A percentile compares a stretch with the other conserved stretches of the same genome.
Evolutionary conservation across 305 asterid genomes (phyloP).

Genomic region (Solanum chacoense): DNA sequence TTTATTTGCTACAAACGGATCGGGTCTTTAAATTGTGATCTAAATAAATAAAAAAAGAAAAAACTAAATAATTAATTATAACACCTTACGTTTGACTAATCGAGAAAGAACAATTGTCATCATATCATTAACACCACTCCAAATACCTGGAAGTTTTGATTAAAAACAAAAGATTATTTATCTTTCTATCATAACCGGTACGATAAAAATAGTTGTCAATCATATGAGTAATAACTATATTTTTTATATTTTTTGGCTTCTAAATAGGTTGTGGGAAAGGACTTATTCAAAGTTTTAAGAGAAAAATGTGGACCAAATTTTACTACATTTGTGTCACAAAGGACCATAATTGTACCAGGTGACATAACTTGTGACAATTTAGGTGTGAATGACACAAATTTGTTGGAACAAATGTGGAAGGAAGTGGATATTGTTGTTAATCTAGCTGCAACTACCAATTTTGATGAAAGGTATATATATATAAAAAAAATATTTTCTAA

Average conservation of each 20-base stretch:
- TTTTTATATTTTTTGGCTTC: background rate
- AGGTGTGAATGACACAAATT: conserved; percentile 33
- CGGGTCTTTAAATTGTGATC: background rate
- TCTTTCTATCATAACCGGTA: background rate
- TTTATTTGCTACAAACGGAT: background rate
- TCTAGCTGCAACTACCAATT: conserved; percentile 43
- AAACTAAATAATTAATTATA: too few relatives aligned
- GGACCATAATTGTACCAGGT: conserved; percentile 37
- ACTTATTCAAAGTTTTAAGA: conserved; percentile 48
- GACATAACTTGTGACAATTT: conserved; percentile 45
- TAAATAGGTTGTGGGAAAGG: conserved; percentile 42
- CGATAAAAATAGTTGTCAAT: background rate
- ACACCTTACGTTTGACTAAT: background rate
- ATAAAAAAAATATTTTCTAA: background rate
- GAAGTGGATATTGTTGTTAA: conserved; percentile 37
- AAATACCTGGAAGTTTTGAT: background rate
- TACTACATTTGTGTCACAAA: conserved; percentile 24
- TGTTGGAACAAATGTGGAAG: conserved; percentile 32
- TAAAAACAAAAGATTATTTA: background rate
- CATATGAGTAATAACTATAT: background rate
- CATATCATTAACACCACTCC: background rate
- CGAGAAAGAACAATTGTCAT: background rate
- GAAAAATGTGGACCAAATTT: conserved; percentile 37
- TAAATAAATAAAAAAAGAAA: too few relatives aligned
- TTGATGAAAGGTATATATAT: conserved; percentile 36